Evolutionary conservation across 2,329 filamentous ascomycete species (phyloP), one percentile per base, ranked within the genome.

Genomic region (Cladosporium sp.): DNA sequence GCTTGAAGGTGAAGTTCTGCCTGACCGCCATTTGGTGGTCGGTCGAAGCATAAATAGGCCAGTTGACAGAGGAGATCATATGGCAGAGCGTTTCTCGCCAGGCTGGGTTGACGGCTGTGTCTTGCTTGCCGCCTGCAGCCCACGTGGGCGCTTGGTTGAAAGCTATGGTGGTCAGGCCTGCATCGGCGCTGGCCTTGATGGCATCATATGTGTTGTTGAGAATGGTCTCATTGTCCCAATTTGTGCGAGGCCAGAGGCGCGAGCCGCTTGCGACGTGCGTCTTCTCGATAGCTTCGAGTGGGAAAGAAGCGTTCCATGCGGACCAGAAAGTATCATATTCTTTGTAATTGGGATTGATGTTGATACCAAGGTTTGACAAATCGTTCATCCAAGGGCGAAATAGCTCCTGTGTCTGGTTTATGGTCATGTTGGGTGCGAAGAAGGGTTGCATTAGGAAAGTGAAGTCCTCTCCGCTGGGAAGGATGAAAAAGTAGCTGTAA

Each of bases 401-500:
- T 4, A 68, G 18, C 18, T 38, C 18, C 36, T 65, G 14, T 12
- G 67, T 54, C 38, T 67, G 41, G 26, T 41, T 44, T 8, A 54
- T 34, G 15, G 61, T 36, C 65, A 67, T 30, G 71, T 76, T 7
- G 68, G 70, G 10, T 74, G 69, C 58, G 74, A 68, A 68, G 77
- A 77, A 60, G 72, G 75, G 58, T 71, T 54, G 73, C 76, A 78
- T 64, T 72, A 72, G 72, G 72, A 78, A 10, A 73, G 30, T 65
- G 15, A 51, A 49, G 38, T 15, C 5, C n/a, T 18, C 51, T 10
- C 47, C 66, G 6, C 41, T 49, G 21, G 38, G 38, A 30, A 67
- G 61, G 28, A 68, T 59, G 15, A 63, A 55, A 11, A 59, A 68
- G 62, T 68, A 67, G 36, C 65, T 26, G 30, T 68, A 68, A 11